Conservation (phyloP, 2,329 filamentous ascomycete genomes). For the Diaporthe longicolla region DNA sequence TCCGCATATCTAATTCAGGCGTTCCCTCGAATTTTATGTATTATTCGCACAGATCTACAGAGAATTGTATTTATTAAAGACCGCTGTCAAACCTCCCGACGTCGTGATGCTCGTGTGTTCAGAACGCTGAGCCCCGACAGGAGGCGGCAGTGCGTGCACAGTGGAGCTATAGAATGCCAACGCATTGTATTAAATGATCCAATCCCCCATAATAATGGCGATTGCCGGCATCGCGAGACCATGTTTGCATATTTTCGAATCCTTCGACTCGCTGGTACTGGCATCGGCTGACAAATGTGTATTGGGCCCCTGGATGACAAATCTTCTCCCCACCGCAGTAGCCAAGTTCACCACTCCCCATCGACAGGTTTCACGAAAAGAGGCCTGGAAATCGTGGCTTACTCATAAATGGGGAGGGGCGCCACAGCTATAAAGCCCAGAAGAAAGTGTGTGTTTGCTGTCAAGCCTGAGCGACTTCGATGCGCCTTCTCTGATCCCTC, state of each 20-base stretch:
- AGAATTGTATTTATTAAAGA: not conserved
- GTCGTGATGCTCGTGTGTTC: not conserved
- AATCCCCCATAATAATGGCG: not conserved
- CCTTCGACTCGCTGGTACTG: constrained; percentile 8
- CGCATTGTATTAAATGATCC: not conserved
- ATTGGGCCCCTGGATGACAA: constrained; percentile 7
- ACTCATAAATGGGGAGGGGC: not conserved
- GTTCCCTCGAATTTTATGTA: not conserved
- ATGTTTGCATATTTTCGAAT: not conserved
- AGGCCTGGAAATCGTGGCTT: not conserved
- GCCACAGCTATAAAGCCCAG: constrained; percentile 1
- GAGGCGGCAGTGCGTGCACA: too few relatives aligned
- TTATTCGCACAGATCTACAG: too few relatives aligned
- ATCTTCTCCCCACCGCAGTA: constrained; percentile 3
- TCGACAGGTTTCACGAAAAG: not conserved
- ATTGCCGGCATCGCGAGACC: not conserved
- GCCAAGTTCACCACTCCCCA: not conserved
- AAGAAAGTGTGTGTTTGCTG: not conserved
- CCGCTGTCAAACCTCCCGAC: not conserved
- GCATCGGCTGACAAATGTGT: constrained; percentile 27
- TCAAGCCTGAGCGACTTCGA: not conserved
- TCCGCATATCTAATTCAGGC: too few relatives aligned
- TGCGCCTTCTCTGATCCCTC: not conserved
- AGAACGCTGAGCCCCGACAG: not conserved
- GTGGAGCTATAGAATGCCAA: not conserved